Percentiles rank a stretch among this genome's conserved stretches.
phyloP scores from a whole-genome alignment of 345 rosid species.

The Psidium friedrichsthalianum region DNA sequence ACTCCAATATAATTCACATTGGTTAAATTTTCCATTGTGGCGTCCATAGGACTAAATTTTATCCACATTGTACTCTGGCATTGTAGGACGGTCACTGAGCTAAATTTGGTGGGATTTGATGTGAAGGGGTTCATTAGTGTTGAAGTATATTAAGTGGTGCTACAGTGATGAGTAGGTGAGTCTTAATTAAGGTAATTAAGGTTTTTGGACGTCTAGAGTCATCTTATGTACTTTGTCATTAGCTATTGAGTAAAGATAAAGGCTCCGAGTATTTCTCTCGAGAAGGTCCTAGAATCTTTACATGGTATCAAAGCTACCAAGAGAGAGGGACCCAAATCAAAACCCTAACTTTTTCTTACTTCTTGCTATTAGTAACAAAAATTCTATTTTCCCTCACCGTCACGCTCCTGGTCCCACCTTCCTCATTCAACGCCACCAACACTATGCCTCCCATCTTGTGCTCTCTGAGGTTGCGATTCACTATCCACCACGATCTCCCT shows the following conservation, averaged over 20 bases:
- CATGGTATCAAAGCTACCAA: neutral
- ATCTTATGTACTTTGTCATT: neutral
- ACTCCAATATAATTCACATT: neutral
- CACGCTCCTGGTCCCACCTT: neutral
- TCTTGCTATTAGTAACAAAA: neutral
- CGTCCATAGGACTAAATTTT: neutral
- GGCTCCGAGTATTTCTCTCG: neutral
- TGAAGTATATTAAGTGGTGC: neutral
- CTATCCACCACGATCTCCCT: neutral
- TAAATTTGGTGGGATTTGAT: neutral
- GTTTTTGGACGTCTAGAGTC: neutral
- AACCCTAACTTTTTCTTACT: neutral
- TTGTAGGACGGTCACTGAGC: neutral
- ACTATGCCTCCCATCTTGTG: neutral
- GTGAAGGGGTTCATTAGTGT: neutral
- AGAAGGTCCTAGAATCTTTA: neutral
- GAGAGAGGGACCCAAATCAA: neutral
- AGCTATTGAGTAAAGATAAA: neutral
- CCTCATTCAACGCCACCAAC: neutral
- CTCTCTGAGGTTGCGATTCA: neutral
- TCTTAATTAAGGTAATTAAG: neutral
- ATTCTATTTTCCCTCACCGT: neutral
- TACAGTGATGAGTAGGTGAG: neutral
- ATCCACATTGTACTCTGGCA: neutral
- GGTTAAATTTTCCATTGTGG: neutral